Percentiles rank a stretch among this genome's conserved stretches.
phyloP scores from a whole-genome alignment of 345 rosid genomes.

The Melastoma malabathricum region DNA sequence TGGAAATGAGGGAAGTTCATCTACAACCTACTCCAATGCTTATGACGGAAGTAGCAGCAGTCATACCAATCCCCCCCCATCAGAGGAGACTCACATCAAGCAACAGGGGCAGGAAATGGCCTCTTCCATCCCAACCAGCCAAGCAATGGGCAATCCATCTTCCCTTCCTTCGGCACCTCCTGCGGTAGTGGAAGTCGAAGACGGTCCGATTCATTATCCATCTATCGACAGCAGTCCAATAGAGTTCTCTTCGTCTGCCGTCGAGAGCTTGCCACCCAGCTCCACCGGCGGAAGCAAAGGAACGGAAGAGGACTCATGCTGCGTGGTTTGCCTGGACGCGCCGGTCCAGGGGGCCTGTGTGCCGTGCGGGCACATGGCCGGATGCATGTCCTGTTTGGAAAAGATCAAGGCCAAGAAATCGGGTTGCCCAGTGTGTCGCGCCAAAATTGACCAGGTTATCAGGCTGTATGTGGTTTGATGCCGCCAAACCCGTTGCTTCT shows the following conservation, averaged over 20 bases:
- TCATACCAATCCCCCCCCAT: neutral
- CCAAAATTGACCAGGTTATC: conserved; percentile 68
- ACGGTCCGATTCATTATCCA: conserved; percentile 74
- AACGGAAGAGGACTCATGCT: conserved; percentile 20
- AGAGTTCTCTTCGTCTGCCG: conserved; percentile 16
- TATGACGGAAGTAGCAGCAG: neutral
- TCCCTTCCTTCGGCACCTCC: conserved; percentile 62
- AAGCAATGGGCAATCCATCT: neutral
- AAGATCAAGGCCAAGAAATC: conserved; percentile 77
- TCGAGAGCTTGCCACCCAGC: conserved; percentile 10
- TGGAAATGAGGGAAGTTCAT: conserved; percentile 28
- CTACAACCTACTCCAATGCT: conserved; percentile 20
- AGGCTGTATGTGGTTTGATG: conserved; percentile 64
- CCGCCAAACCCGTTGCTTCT: too few relatives aligned
- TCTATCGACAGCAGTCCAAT: conserved; percentile 51
- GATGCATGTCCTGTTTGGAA: conserved; percentile 84
- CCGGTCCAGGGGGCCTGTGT: conserved; percentile 85
- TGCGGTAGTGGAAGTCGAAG: conserved; percentile 19
- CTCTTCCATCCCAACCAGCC: too few relatives aligned
- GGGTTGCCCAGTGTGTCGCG: conserved; percentile 96
- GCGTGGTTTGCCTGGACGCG: conserved; percentile 84
- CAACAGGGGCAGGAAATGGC: too few relatives aligned
- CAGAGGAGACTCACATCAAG: neutral
- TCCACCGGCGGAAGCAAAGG: conserved; percentile 21
- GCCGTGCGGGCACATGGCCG: conserved; percentile 97